Conservation (phyloP, 169 alveolate species). For the Theileria annulata region DNA sequence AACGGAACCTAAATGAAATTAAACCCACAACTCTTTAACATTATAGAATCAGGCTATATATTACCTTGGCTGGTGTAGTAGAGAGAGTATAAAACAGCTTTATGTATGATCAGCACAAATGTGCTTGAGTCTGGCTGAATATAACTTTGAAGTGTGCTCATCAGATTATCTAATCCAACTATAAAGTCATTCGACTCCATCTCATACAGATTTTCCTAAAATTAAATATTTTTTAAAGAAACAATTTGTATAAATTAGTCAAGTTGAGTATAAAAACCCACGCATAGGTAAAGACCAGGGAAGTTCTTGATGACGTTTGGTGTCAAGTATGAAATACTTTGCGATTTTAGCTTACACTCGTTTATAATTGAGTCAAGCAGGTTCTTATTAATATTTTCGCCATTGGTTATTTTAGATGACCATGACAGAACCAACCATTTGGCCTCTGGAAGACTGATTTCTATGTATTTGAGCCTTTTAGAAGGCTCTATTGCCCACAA, state of each 20-base stretch:
- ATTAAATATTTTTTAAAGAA: too few species aligned
- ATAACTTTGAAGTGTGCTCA: constrained; percentile 30
- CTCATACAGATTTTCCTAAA: constrained; percentile 42
- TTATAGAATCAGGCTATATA: not conserved
- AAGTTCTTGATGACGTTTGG: constrained; percentile 35
- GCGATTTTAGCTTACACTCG: constrained; percentile 26
- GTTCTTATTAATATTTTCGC: constrained; percentile 43
- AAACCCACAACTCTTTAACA: not conserved
- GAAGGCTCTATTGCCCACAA: constrained; percentile 58
- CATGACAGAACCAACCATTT: constrained; percentile 56
- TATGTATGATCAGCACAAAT: constrained; percentile 29
- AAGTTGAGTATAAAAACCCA: constrained; percentile 4
- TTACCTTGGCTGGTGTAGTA: constrained; percentile 54
- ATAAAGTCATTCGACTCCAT: constrained; percentile 48
- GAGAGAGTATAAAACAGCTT: constrained; percentile 26
- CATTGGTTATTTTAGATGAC: constrained; percentile 50
- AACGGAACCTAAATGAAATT: constrained; percentile 29
- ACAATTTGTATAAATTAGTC: not conserved
- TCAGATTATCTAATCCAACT: constrained; percentile 41
- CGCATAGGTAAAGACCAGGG: constrained; percentile 53
- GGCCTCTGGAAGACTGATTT: constrained; percentile 23
- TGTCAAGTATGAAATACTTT: constrained; percentile 30
- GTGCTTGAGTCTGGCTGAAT: constrained; percentile 11
- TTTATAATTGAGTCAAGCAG: constrained; percentile 26
- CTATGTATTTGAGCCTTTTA: not conserved